Evolutionary conservation across 768 basidiomycete genomes (phyloP).

Genomic region (Tulasnella sp.): DNA sequence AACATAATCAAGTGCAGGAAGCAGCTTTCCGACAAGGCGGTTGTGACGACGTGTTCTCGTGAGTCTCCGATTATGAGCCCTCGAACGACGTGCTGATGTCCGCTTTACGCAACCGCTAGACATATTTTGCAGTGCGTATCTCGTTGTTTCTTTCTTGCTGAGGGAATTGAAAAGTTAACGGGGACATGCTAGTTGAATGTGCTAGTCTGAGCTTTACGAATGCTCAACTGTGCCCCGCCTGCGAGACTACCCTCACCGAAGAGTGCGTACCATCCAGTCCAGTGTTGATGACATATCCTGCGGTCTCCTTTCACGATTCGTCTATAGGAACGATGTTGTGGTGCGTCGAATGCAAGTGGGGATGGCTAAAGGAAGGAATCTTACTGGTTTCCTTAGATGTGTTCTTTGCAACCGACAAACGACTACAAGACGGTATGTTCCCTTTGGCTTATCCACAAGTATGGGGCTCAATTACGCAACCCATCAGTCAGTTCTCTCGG

Average conservation of each 20-base stretch:
- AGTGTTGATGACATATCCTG: not conserved
- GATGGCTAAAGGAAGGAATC: too few relatives aligned
- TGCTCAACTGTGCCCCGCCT: conserved; percentile 71
- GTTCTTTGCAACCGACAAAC: conserved; percentile 72
- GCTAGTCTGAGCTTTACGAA: conserved; percentile 73
- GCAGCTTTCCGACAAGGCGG: conserved; percentile 60
- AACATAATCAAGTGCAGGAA: conserved; percentile 43
- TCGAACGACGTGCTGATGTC: not conserved
- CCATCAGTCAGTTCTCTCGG: conserved; percentile 68
- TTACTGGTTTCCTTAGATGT: conserved; percentile 40
- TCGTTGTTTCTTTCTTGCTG: not conserved
- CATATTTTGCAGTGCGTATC: conserved; percentile 3
- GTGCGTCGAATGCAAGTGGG: conserved; percentile 25
- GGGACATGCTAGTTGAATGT: conserved; percentile 43
- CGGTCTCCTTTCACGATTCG: not conserved
- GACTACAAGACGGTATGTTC: conserved; percentile 73
- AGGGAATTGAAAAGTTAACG: not conserved
- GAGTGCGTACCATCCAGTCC: conserved; percentile 38
- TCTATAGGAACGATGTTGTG: conserved; percentile 50
- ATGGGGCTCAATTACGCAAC: not conserved
- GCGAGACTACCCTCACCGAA: conserved; percentile 66
- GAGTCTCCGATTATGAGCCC: conserved; percentile 26
- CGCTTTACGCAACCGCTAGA: not conserved
- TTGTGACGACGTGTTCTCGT: conserved; percentile 43
- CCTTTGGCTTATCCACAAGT: not conserved